A percentile compares a stretch with the other conserved stretches of the same genome.
phyloP scores from a whole-genome alignment of 257 asterid species.

The Knoxia roxburghii region DNA sequence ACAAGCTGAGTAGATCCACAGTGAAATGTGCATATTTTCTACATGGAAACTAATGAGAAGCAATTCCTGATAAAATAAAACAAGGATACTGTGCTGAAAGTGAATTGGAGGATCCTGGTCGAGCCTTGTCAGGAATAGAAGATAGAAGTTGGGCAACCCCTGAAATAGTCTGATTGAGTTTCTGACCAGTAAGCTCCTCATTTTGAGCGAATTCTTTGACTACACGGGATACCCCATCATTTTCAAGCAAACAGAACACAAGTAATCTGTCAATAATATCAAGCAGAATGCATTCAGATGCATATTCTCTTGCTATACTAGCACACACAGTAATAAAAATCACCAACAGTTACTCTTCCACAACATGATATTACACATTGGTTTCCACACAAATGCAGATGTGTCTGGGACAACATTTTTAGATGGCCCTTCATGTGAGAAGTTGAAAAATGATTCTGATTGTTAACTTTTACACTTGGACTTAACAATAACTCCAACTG shows the following conservation, averaged over 20 bases:
- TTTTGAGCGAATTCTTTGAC: slow-evolving; percentile 43
- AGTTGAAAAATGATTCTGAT: background rate
- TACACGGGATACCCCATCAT: slow-evolving; percentile 47
- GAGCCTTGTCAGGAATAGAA: slow-evolving; percentile 92
- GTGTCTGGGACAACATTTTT: background rate
- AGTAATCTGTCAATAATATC: slow-evolving; percentile 52
- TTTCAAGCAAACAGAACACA: slow-evolving; percentile 70
- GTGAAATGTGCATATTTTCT: background rate
- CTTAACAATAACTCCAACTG: background rate
- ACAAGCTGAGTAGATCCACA: background rate
- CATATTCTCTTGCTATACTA: background rate
- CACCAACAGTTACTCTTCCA: too few relatives aligned
- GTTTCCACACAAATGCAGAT: background rate
- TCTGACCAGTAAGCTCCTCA: slow-evolving; percentile 47
- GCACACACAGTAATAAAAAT: too few relatives aligned
- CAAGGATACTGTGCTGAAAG: slow-evolving; percentile 82
- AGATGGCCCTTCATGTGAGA: too few relatives aligned
- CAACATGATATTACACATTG: background rate
- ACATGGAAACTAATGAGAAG: slow-evolving; percentile 6
- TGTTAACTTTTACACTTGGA: background rate
- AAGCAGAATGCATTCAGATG: slow-evolving; percentile 6
- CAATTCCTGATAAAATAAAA: slow-evolving; percentile 12
- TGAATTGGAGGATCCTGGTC: slow-evolving; percentile 56
- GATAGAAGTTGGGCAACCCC: slow-evolving; percentile 64
- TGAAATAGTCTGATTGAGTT: slow-evolving; percentile 47